Base-by-base conservation (phyloP, 345 rosid species). In the Sisymbrium irio region DNA sequence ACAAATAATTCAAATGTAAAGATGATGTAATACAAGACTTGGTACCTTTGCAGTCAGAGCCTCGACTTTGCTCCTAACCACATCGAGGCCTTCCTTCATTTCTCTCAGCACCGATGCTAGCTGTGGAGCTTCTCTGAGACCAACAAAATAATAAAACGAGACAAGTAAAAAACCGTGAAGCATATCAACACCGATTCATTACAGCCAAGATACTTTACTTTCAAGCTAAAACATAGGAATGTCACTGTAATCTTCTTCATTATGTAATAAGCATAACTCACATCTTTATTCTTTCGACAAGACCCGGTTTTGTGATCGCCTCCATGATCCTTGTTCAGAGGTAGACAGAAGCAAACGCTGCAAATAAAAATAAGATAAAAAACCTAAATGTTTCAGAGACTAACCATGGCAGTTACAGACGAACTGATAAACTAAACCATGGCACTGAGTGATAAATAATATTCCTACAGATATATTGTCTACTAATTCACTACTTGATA, bases 41-140 rank as follows among this genome's bases (percentile, higher is more conserved):
- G 0, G 1, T 45, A 95, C 97, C 92, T 88, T 92, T 9, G 80
- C 86, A 51, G 90, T 95, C 49, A 92, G 83, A 79, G 82, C 86
- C 65, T 86, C 85, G 55, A 92, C 94, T 82, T 89, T 92, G 76
- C 47, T 78, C 58, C 79, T 92, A 75, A 90, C 89, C 3, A 58
- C 65, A 76, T 95, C 97, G n/a, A 90, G 80, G 6, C 89, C 97
- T 47, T 81, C 87, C 69, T 86, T 92, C 87, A 90, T 88, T 25
- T 92, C 99, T 74, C 67, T 92, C 83, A 95, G 70, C 56, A 84
- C 75, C 0, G 82, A 50, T 57, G 80, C 87, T 69, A 95, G 77
- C 57, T 84, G 92, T 40, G 86, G 83, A 46, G 92, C 88, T 68
- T 86, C 97, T 60, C 97, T 92, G 79, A 32, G 61, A 66, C 18